Evolutionary conservation across 805 yeast species (phyloP).

Genomic region (Lipomyces oligophaga): DNA sequence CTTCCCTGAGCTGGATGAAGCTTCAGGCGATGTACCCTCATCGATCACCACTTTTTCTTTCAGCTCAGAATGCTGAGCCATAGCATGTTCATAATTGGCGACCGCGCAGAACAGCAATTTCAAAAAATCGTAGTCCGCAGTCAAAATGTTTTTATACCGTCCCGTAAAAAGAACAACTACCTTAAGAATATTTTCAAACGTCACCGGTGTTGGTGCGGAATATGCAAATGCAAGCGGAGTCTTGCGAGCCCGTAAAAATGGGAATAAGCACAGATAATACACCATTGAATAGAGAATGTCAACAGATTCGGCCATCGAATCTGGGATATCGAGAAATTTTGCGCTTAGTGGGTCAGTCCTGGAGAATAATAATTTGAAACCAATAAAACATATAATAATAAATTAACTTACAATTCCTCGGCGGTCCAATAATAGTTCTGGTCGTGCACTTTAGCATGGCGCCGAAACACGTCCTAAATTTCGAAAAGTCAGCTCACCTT

Average conservation of each 20-base stretch:
- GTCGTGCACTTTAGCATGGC: constrained; percentile 29
- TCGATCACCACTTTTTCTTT: constrained; percentile 14
- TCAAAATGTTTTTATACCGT: constrained; percentile 40
- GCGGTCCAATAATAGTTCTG: constrained; percentile 23
- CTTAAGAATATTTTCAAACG: constrained; percentile 44
- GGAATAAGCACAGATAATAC: constrained; percentile 47
- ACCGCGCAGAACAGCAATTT: constrained; percentile 51
- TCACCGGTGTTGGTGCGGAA: constrained; percentile 35
- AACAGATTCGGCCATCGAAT: constrained; percentile 34
- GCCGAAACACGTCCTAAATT: constrained; percentile 30
- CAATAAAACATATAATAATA: neutral
- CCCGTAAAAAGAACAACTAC: constrained; percentile 47
- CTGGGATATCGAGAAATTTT: constrained; percentile 40
- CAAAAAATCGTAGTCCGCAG: constrained; percentile 41
- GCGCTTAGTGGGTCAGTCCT: constrained; percentile 12
- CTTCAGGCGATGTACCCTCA: neutral
- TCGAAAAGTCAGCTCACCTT: constrained; percentile 7
- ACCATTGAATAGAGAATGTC: constrained; percentile 43
- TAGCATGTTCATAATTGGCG: constrained; percentile 29
- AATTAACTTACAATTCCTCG: constrained; percentile 17
- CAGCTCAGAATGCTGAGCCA: constrained; percentile 7
- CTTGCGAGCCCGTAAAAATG: constrained; percentile 42
- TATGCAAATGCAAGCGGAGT: constrained; percentile 19
- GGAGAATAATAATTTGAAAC: too few relatives aligned
- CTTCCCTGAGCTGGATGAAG: neutral